Base-by-base conservation (phyloP, 2,329 filamentous ascomycete species). In the Zymoseptoria brevis region DNA sequence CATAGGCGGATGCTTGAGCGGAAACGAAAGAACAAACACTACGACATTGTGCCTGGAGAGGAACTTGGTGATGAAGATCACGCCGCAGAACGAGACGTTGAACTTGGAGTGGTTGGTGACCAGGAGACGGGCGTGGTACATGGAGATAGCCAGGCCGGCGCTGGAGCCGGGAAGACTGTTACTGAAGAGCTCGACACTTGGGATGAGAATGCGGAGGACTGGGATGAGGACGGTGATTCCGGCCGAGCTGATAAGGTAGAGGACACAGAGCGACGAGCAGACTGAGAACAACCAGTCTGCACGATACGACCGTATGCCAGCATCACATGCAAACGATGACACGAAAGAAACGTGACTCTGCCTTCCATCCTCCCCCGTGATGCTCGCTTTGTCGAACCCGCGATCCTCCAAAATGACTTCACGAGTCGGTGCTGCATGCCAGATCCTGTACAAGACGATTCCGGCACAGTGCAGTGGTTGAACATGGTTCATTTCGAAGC, bases 1-100 rank as follows among this genome's bases (percentile, higher is more conserved):
- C 94, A 99, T 76, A 88, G 89, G 71, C 87, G 94, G 60, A 97
- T 97, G 91, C 79, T 97, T 48, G 93, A 97, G 74, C 83, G 94
- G 62, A 89, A 88, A 72, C 83, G 92, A 61, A 79, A 84, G 69
- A 84, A 84, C 57, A 88, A 88, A 70, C 83, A 83, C 55, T 95
- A 95, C 69, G 81, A 83, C 56, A 81, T 83, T 6, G 82, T 95
- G 5, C 83, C 88, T 0, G 85, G 84, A 26, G 82, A 81, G 19
- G 81, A 81, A 29, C 73, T 74, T 5, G 77, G 76, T 21, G 74
- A 73, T 19, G 75, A 73, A 3, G 81, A 77, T 8, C 74, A 73
- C 50, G 76, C 68, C 1, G 75, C 73, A 2, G 80, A 77, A 11
- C 74, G 74, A 13, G 89, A 96, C 72, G 75, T 96, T 13, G 92